Evolutionary conservation across 495 filamentous ascomycete species (phyloP).

Genomic region (Daldinia loculata): DNA sequence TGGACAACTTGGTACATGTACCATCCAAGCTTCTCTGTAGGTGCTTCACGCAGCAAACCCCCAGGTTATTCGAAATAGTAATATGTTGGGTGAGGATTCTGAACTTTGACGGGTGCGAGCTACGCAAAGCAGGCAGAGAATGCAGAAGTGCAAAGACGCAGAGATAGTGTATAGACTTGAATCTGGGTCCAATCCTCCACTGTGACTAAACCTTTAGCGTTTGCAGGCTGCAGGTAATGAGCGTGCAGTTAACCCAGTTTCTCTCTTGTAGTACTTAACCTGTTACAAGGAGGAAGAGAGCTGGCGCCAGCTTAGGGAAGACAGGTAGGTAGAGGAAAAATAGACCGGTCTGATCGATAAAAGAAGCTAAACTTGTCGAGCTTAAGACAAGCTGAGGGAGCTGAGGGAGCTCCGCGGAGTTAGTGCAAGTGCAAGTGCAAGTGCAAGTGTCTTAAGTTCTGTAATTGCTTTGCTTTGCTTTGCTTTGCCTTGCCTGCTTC

Average conservation of each 20-base stretch:
- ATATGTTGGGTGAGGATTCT: constrained; percentile 2
- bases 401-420: constrained; percentile 1
- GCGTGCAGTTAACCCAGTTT: constrained; percentile 15
- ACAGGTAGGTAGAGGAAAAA: not conserved
- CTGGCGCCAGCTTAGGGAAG: not conserved
- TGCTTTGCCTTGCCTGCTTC: not conserved
- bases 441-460: not conserved
- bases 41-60: not conserved
- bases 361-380: constrained; percentile 7
- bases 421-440: not conserved
- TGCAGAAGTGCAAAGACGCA: not conserved
- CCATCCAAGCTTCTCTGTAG: not conserved
- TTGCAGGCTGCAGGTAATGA: constrained; percentile 25
- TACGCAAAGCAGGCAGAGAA: not conserved
- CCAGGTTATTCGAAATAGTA: constrained; percentile 1
- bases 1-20: not conserved
- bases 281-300: constrained; percentile 6
- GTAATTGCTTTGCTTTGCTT: not conserved
- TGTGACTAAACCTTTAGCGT: constrained; percentile 25
- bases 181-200: constrained; percentile 15
- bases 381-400: not conserved
- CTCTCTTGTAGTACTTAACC: constrained; percentile 1
- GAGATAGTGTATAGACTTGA: not conserved
- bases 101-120: not conserved
- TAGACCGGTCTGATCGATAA: constrained; percentile 6